Percentiles rank a stretch among this genome's conserved stretches.
Evolutionary conservation across 73 alveolate species (phyloP).

Genomic region (Paramecium bursaria): DNA sequence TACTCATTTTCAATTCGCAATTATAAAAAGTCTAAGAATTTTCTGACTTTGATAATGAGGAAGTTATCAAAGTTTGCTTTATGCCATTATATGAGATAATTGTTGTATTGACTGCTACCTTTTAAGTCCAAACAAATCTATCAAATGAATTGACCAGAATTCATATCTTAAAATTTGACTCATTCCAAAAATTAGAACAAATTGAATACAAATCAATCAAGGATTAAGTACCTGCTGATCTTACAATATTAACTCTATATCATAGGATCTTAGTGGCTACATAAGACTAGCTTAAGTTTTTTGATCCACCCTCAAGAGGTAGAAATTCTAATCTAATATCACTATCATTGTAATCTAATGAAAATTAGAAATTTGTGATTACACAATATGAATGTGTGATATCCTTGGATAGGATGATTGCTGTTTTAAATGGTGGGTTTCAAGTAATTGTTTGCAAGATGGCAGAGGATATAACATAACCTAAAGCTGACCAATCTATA

Average conservation of each 20-base stretch:
- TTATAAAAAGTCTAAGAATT: conserved; percentile 6
- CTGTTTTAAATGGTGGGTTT: conserved; percentile 51
- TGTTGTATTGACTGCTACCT: conserved; percentile 28
- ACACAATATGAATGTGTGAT: conserved; percentile 10
- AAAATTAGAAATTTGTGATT: neutral
- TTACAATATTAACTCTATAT: conserved; percentile 5
- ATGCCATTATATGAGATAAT: conserved; percentile 1
- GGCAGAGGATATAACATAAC: conserved; percentile 24
- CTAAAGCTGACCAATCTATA: conserved; percentile 20
- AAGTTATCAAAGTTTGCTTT: conserved; percentile 16
- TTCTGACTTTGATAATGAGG: conserved; percentile 47
- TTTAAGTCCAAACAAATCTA: neutral
- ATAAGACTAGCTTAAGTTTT: conserved; percentile 27
- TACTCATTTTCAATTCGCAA: conserved; percentile 15
- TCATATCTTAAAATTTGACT: conserved; percentile 33
- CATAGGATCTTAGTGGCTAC: neutral
- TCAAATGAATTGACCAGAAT: conserved; percentile 14
- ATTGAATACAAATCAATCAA: conserved; percentile 10
- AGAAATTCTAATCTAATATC: neutral
- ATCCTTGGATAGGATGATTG: conserved; percentile 44
- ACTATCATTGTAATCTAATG: neutral
- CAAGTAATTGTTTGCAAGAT: conserved; percentile 35
- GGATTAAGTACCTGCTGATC: conserved; percentile 45
- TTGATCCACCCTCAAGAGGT: neutral
- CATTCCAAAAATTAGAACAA: conserved; percentile 7